Base-by-base conservation (phyloP, 371 early-diverging fungal species). In the Capillidium rhysosporum region DNA sequence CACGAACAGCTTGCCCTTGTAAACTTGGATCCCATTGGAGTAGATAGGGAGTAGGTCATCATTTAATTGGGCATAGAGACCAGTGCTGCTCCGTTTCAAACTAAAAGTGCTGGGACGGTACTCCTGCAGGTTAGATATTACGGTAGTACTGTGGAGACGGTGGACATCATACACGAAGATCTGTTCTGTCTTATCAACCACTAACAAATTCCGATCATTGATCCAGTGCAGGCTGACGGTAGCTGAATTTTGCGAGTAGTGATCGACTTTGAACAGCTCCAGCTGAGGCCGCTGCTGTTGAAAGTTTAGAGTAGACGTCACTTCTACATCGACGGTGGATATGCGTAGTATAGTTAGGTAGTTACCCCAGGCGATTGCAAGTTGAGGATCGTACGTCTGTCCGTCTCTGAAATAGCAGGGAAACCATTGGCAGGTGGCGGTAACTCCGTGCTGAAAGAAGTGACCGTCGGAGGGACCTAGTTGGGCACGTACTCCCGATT, bases 301-400 rank as follows among this genome's bases (percentile, higher is more conserved):
- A 8, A 34, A 12, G 12, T 12, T 12, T 34, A 34, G 12, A 7
- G 34, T 34, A 12, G 34, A 34, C 4, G 34, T 7, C 12, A 7
- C 34, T 4, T 4, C 12, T 4, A 18, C 43, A 8, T 51, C 38
- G 10, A 47, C 40, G 31, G 51, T 56, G n/a, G 62, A 58, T 1
- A 80, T 69, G 16, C 69, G 68, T 14, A 77, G 57, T 29, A 80
- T 75, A 28, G 67, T 68, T 25, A 80, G 52, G 56, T 75, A 72
- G 45, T 71, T 70, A 26, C 76, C 75, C 78, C 78, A 80, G 0
- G 75, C 69, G 54, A 76, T 76, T 0, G 78, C 80, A 16, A 80
- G 67, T 59, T 75, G 62, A 34, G 68, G 60, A n/a, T 64, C 55
- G n/a, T 53, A 39, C 3, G 39, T 34, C 12, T 60, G 57, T 16